Base-by-base conservation (phyloP, 441 rosid genomes). In the Gossypium laxum region DNA sequence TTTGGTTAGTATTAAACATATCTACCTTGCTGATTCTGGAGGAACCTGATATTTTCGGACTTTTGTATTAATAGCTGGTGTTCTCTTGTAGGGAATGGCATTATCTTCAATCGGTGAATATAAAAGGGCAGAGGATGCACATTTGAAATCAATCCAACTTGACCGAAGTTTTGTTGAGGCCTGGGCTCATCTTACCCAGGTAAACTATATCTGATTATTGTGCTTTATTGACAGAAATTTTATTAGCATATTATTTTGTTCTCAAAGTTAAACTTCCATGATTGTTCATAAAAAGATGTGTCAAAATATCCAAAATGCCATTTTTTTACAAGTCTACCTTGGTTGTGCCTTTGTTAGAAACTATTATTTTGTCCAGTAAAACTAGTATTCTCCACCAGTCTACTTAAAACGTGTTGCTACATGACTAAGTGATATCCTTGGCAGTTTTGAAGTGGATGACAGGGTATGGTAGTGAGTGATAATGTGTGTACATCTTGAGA, bases 111-210 rank as follows among this genome's bases (percentile, higher is more conserved):
- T 84, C 70, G 99, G 98, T 67, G 98, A 95, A 78, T 84, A 87
- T 81, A 79, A 55, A 82, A 84, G 79, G 79, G 94, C 98, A 28
- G 96, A 92, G 88, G 98, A 88, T 72, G 90, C 97, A 15, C 98
- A 89, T 84, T 70, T 85, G 73, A 91, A 91, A 80, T 85, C 98
- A 52, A 87, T 91, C 80, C 86, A 92, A 77, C 82, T 92, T 65
- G 99, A 95, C 86, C 75, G 41, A 59, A 85, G 75, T 76, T 95
- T 89, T 79, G 81, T 88, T 72, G 99, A 92, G 82, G 98, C 95
- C 65, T 88, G 95, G 99, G 92, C 85, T 78, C 96, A 92, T 89
- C 88, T 92, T 58, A 82, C 86, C 64, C 97, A 88, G 96, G 99
- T 92, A 86, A 34, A 78, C 21, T 43, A 28, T 68, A 47, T 58